phyloP scores from a whole-genome alignment of 768 basidiomycete species.

The Tricholoma furcatifolium region DNA sequence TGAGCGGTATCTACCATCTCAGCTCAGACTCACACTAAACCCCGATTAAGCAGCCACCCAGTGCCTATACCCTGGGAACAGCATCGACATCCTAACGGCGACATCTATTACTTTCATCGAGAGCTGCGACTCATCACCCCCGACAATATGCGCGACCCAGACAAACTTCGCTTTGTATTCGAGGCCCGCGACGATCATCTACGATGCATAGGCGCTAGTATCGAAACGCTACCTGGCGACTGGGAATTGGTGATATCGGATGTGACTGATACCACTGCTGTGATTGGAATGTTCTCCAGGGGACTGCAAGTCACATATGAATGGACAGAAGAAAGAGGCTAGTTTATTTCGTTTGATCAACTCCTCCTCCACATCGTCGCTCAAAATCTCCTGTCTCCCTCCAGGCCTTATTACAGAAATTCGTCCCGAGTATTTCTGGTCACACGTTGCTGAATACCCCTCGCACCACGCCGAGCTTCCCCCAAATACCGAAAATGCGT shows the following conservation, averaged over 20 bases:
- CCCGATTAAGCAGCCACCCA: slow-evolving; percentile 5
- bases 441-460: slow-evolving; percentile 41
- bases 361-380: neutral
- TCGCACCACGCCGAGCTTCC: slow-evolving; percentile 33
- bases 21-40: neutral
- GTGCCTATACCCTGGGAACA: slow-evolving; percentile 31
- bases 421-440: slow-evolving; percentile 37
- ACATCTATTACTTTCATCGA: slow-evolving; percentile 41
- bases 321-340: slow-evolving; percentile 36
- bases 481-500: neutral
- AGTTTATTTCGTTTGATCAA: slow-evolving; percentile 1
- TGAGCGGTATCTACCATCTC: neutral
- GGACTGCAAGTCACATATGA: slow-evolving; percentile 28
- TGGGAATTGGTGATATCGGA: slow-evolving; percentile 40
- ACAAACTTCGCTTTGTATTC: slow-evolving; percentile 30
- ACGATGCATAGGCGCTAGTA: slow-evolving; percentile 30
- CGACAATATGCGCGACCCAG: slow-evolving; percentile 35
- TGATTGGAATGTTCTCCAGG: slow-evolving; percentile 39
- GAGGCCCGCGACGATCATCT: slow-evolving; percentile 36
- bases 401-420: slow-evolving; percentile 27
- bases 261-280: slow-evolving; percentile 30
- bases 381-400: neutral
- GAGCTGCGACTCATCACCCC: slow-evolving; percentile 35
- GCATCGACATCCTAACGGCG: slow-evolving; percentile 42
- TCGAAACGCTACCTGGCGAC: slow-evolving; percentile 32